A percentile compares a stretch with the other conserved stretches of the same genome.
Evolutionary conservation across 169 alveolate genomes (phyloP).

Genomic region (Plasmodium yoelii): DNA sequence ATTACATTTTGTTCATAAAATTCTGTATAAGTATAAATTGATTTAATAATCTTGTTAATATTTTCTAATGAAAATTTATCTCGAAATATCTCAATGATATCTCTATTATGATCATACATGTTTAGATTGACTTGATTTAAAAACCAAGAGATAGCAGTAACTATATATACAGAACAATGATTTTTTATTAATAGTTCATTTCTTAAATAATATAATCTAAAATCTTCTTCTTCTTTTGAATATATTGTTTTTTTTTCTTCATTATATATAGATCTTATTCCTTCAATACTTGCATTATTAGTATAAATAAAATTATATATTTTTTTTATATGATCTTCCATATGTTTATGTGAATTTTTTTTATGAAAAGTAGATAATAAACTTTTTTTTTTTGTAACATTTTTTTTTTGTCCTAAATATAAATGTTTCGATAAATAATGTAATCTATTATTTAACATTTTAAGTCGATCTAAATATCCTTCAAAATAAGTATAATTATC

Average conservation of each 20-base stretch:
- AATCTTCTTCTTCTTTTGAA: slow-evolving; percentile 1
- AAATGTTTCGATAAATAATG: background rate
- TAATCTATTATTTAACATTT: background rate
- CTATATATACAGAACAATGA: slow-evolving; percentile 20
- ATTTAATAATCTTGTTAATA: slow-evolving; percentile 8
- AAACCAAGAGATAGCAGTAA: slow-evolving; percentile 63
- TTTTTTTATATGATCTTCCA: background rate
- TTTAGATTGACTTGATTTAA: slow-evolving; percentile 53
- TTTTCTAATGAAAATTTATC: slow-evolving; percentile 35
- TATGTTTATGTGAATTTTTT: background rate
- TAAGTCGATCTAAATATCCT: background rate
- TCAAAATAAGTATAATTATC: too few species aligned
- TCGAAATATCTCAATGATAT: background rate
- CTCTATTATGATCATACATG: slow-evolving; percentile 34
- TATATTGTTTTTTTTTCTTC: background rate
- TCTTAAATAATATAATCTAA: slow-evolving; percentile 18
- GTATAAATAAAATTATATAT: slow-evolving; percentile 11
- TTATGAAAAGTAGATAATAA: slow-evolving; percentile 3
- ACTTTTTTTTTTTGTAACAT: background rate
- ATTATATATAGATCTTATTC: slow-evolving; percentile 13
- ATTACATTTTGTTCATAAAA: background rate
- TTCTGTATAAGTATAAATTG: background rate
- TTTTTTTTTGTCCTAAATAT: background rate
- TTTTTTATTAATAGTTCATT: slow-evolving; percentile 4
- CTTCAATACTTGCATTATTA: background rate